Percentiles rank a stretch among this genome's conserved stretches.
phyloP scores from a whole-genome alignment of 2,329 filamentous ascomycete genomes.

The Dothistroma pini region DNA sequence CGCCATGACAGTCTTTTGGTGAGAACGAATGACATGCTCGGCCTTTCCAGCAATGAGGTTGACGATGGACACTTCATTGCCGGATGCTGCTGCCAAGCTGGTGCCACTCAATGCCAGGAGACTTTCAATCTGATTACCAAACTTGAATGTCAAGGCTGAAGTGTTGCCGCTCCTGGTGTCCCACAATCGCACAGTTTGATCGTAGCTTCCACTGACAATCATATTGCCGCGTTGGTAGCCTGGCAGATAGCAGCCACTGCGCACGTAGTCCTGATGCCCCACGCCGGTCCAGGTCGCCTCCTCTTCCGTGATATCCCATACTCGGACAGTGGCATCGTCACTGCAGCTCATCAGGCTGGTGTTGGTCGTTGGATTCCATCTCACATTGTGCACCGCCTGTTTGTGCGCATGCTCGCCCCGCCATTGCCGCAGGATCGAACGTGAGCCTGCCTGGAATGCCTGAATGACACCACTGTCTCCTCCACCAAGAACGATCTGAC shows the following conservation, averaged over 20 bases:
- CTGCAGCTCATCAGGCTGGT: constrained; percentile 85
- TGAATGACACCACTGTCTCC: constrained; percentile 91
- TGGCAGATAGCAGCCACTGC: constrained; percentile 81
- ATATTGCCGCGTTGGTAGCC: constrained; percentile 59
- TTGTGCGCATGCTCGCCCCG: constrained; percentile 59
- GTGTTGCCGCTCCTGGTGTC: constrained; percentile 68
- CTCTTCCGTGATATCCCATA: constrained; percentile 89
- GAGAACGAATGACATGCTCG: constrained; percentile 80
- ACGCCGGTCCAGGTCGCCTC: constrained; percentile 72
- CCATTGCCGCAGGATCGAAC: constrained; percentile 95
- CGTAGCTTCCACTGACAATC: constrained; percentile 87
- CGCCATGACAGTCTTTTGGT: constrained; percentile 95
- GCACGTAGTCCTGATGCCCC: constrained; percentile 90
- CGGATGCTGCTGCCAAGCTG: constrained; percentile 77
- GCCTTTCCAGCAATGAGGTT: constrained; percentile 90
- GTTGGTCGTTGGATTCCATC: constrained; percentile 78
- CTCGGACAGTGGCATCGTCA: constrained; percentile 85
- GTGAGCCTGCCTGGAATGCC: constrained; percentile 86
- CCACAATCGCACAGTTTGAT: constrained; percentile 90
- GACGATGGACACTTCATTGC: constrained; percentile 82
- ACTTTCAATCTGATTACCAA: constrained; percentile 80
- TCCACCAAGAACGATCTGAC: constrained; percentile 82
- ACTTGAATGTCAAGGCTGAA: constrained; percentile 90
- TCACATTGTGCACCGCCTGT: constrained; percentile 87
- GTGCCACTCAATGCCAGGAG: constrained; percentile 87